Percentiles rank a stretch among this genome's conserved stretches.
Evolutionary conservation across 805 yeast species (phyloP).

Genomic region (Schwanniomyces polymorphus): DNA sequence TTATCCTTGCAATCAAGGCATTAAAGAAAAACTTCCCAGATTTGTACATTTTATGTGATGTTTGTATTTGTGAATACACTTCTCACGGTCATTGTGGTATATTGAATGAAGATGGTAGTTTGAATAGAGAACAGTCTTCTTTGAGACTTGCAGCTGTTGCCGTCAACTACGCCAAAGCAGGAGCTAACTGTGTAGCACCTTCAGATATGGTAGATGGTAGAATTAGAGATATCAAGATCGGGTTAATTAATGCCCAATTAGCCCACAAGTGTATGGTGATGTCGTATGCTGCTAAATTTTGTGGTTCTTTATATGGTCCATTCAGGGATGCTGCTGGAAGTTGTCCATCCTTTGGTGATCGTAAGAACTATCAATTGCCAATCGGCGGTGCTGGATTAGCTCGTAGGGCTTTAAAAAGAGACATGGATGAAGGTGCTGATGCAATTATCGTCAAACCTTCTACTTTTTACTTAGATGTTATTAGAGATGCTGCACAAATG

Average conservation of each 20-base stretch:
- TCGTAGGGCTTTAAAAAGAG: constrained; percentile 84
- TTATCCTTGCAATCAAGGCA: constrained; percentile 71
- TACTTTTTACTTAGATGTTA: constrained; percentile 89
- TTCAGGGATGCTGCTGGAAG: constrained; percentile 98
- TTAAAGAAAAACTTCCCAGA: constrained; percentile 71
- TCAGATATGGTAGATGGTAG: constrained; percentile 98
- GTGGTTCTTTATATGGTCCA: constrained; percentile 92
- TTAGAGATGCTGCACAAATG: constrained; percentile 81
- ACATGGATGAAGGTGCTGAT: constrained; percentile 90
- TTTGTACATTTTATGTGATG: constrained; percentile 88
- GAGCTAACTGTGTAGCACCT: constrained; percentile 95
- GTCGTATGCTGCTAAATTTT: constrained; percentile 93
- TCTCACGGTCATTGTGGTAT: constrained; percentile 98
- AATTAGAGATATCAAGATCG: constrained; percentile 80
- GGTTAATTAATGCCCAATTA: constrained; percentile 73
- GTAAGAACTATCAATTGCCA: constrained; percentile 92
- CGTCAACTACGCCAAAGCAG: constrained; percentile 91
- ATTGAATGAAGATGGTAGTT: constrained; percentile 80
- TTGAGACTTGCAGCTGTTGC: constrained; percentile 91
- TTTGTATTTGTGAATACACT: constrained; percentile 95
- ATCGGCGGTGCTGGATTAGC: constrained; percentile 92
- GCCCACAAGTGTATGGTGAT: constrained; percentile 88
- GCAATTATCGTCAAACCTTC: constrained; percentile 95
- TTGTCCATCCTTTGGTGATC: constrained; percentile 84
- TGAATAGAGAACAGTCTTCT: constrained; percentile 73